A percentile compares a stretch with the other conserved stretches of the same genome.
Evolutionary conservation across 371 early-diverging fungal species (phyloP).

Genomic region (Syncephalastrum monosporum): DNA sequence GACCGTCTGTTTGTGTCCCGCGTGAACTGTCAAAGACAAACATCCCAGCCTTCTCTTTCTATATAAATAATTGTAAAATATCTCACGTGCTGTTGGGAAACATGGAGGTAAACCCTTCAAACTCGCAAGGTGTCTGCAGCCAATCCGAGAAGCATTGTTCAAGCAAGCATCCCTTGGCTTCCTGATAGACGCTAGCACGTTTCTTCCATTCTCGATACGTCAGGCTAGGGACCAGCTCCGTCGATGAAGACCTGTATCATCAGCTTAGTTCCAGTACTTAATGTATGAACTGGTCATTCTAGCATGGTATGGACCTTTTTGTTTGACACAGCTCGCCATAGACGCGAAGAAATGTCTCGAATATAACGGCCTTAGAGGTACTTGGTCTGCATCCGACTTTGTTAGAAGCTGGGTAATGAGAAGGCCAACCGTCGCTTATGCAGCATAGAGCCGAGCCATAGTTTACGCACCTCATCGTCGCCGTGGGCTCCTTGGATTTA

Average conservation of each 20-base stretch:
- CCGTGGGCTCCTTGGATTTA: constrained; percentile 44
- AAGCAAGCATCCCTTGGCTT: constrained; percentile 42
- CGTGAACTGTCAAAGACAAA: no score
- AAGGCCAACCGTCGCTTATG: constrained; percentile 8
- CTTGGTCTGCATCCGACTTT: constrained; percentile 19
- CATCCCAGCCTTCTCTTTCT: no score
- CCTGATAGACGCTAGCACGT: constrained; percentile 34
- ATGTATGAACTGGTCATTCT: not conserved
- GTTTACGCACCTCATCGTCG: constrained; percentile 36
- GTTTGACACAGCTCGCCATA: not conserved
- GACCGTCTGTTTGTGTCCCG: no score
- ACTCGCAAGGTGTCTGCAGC: constrained; percentile 48
- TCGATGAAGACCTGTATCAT: not conserved
- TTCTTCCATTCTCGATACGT: constrained; percentile 52
- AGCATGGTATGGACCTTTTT: not conserved
- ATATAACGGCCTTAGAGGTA: constrained; percentile 46
- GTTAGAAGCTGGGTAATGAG: constrained; percentile 10
- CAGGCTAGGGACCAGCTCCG: not conserved
- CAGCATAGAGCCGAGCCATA: not conserved
- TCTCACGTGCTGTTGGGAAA: not conserved
- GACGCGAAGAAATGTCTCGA: constrained; percentile 17
- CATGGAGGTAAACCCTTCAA: constrained; percentile 27
- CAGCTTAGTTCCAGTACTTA: not conserved
- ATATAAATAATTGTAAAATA: no score
- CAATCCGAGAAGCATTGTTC: constrained; percentile 52